Percentiles rank a stretch among this genome's conserved stretches.
Conservation (phyloP, 148 eudicot species). For the Vaccinium myrtillus region DNA sequence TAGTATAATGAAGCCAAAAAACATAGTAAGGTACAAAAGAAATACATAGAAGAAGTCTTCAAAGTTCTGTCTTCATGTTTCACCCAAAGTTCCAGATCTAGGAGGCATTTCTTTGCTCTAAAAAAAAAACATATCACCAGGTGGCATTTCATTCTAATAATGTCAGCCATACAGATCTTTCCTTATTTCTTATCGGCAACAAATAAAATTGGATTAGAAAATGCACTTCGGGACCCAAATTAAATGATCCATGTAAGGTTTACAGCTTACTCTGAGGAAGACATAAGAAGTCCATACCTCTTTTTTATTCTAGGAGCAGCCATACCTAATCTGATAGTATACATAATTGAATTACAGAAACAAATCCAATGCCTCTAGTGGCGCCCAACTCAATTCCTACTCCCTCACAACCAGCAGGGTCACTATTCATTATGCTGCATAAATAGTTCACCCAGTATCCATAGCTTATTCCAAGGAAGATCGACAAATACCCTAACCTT, state of each 20-base stretch:
- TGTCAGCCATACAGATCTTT: background rate
- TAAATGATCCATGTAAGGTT: constrained; percentile 1
- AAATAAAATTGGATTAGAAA: background rate
- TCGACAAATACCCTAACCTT: background rate
- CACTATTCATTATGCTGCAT: background rate
- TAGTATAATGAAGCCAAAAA: background rate
- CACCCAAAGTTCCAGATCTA: background rate
- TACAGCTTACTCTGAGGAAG: background rate
- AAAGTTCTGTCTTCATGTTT: background rate
- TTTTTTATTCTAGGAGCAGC: background rate
- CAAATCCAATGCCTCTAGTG: constrained; percentile 4
- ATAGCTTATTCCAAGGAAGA: background rate
- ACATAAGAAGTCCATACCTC: background rate
- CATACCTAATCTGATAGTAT: background rate
- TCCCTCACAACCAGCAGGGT: background rate
- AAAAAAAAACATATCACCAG: background rate
- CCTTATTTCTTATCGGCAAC: background rate
- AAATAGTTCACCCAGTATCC: background rate
- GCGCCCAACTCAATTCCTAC: background rate
- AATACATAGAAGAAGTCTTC: background rate
- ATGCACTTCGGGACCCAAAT: background rate
- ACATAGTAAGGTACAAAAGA: background rate
- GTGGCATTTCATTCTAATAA: background rate
- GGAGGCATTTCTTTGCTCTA: background rate
- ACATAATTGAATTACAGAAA: background rate